A percentile compares a stretch with the other conserved stretches of the same genome.
These are phyloP conservation scores for Pseudonitzschia multiseries DNA, from an alignment of 108 stramenopile species.

Conservation along the genomic window DNA sequence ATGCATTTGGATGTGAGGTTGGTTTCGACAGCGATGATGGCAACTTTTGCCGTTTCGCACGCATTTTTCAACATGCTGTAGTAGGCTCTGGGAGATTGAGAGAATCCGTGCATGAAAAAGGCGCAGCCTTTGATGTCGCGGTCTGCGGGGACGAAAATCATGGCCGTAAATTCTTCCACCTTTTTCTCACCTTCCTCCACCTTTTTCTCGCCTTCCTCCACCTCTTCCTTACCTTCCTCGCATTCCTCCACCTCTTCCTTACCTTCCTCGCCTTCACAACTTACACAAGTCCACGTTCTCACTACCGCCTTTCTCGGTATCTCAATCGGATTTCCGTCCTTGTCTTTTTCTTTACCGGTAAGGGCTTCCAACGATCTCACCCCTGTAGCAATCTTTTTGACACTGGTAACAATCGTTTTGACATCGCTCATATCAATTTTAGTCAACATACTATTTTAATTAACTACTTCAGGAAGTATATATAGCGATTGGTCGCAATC, in stretches of 20 bases:
- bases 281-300: slow-evolving; percentile 12
- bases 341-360: too few relatives aligned
- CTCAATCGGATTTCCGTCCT: not conserved
- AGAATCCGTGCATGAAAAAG: slow-evolving; percentile 32
- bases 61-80: slow-evolving; percentile 10
- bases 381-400: not conserved
- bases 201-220: too few relatives aligned
- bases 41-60: not conserved
- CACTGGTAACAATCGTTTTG: not conserved
- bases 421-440: not conserved
- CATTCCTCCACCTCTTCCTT: too few relatives aligned
- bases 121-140: slow-evolving; percentile 9
- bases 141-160: slow-evolving; percentile 17
- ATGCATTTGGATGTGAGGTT: slow-evolving; percentile 1
- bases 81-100: slow-evolving; percentile 21
- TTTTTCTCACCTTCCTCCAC: too few relatives aligned
- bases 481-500: not conserved
- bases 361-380: not conserved
- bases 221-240: too few relatives aligned
- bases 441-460: too few relatives aligned
- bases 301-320: not conserved
- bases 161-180: not conserved
- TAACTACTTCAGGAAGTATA: too few relatives aligned
- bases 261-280: not conserved
- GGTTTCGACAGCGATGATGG: slow-evolving; percentile 23